Percentiles rank a stretch among this genome's conserved stretches.
Evolutionary conservation across 495 filamentous ascomycete species (phyloP).

Genomic region (Tricharina praecox): DNA sequence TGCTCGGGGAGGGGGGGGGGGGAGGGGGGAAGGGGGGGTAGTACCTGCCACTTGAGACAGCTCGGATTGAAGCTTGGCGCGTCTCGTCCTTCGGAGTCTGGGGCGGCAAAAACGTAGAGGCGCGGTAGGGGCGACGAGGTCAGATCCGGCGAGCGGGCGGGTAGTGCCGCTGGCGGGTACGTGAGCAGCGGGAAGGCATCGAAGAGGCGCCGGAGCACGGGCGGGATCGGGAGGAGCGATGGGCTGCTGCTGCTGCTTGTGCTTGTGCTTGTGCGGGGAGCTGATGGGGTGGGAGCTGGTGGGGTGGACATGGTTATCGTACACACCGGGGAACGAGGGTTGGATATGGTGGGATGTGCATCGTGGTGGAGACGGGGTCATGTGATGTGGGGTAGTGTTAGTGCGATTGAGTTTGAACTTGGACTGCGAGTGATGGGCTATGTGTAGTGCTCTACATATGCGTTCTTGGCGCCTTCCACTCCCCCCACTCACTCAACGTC

Average conservation of each 20-base stretch:
- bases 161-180: constrained; percentile 64
- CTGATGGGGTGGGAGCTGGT: too few relatives aligned
- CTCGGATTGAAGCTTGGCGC: constrained; percentile 75
- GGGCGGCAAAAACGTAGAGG: constrained; percentile 63
- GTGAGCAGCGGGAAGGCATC: constrained; percentile 61
- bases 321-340: too few relatives aligned
- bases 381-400: too few relatives aligned
- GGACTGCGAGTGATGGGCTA: too few relatives aligned
- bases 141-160: constrained; percentile 45
- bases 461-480: too few relatives aligned
- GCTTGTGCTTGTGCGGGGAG: too few relatives aligned
- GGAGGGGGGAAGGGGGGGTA: neutral
- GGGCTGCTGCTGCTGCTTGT: neutral
- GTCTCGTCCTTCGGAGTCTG: constrained; percentile 42
- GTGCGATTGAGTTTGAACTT: too few relatives aligned
- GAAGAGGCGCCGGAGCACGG: constrained; percentile 65
- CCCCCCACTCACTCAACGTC: too few relatives aligned
- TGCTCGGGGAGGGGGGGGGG: neutral
- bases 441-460: too few relatives aligned
- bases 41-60: constrained; percentile 93
- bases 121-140: constrained; percentile 36
- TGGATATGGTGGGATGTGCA: too few relatives aligned
- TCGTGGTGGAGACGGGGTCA: too few relatives aligned
- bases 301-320: too few relatives aligned
- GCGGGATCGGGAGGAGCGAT: constrained; percentile 45